These are phyloP conservation scores for Gnaphalium uliginosum DNA, from an alignment of 129 eudicot species.

Conservation along the genomic window DNA sequence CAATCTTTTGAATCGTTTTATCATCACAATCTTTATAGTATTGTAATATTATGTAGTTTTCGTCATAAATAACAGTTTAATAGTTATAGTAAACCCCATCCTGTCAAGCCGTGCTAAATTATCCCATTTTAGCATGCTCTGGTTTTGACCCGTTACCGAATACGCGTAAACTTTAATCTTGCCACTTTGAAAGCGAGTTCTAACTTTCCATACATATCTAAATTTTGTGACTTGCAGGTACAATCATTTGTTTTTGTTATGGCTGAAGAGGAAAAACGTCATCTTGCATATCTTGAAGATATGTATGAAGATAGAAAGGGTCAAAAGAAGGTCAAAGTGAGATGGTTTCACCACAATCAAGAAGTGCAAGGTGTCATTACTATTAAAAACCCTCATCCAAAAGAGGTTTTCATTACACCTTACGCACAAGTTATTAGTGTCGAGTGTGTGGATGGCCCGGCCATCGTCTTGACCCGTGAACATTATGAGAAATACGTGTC, in stretches of 20 bases:
- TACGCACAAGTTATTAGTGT: conserved; percentile 91
- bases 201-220: not conserved
- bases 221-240: conserved; percentile 46
- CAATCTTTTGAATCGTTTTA: no score
- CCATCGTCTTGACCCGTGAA: conserved; percentile 77
- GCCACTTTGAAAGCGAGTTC: not conserved
- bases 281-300: conserved; percentile 93
- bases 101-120: not conserved
- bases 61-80: no score
- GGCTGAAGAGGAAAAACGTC: conserved; percentile 86
- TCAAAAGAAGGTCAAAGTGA: conserved; percentile 94
- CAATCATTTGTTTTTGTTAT: conserved; percentile 93
- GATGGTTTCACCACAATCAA: conserved; percentile 93
- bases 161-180: not conserved
- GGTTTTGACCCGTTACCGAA: not conserved
- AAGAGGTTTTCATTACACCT: conserved; percentile 97
- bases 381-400: conserved; percentile 73
- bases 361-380: conserved; percentile 77
- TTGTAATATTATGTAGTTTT: no score
- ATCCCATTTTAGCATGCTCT: not conserved
- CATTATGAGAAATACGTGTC: conserved; percentile 74
- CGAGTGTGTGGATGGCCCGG: conserved; percentile 96
- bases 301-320: conserved; percentile 92
- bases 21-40: no score
- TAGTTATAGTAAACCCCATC: no score